These are phyloP conservation scores for Selaginella tamariscina DNA, from an alignment of 75 land plant genomes.

Conservation along the genomic window DNA sequence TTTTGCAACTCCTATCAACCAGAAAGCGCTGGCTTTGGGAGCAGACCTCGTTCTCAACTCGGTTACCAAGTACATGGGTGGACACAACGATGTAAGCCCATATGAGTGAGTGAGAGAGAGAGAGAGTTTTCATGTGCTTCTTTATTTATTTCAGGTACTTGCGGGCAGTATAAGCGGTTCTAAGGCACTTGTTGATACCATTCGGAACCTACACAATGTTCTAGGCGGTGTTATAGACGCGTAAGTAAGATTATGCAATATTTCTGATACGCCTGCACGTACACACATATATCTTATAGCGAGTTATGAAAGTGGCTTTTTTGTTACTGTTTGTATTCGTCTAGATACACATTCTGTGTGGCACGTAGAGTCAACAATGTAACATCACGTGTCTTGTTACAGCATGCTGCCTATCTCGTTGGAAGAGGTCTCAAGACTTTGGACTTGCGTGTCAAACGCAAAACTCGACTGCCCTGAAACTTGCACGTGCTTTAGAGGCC, in stretches of 20 bases:
- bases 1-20: constrained; percentile 95
- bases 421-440: constrained; percentile 93
- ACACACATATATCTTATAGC: neutral
- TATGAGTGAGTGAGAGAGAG: neutral
- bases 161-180: constrained; percentile 96
- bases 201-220: constrained; percentile 76
- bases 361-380: neutral
- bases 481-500: constrained; percentile 79
- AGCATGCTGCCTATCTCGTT: constrained; percentile 91
- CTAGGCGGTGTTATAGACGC: constrained; percentile 87
- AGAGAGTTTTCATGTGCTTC: neutral
- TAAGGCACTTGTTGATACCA: constrained; percentile 35
- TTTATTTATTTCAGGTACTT: constrained; percentile 49
- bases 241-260: constrained; percentile 30
- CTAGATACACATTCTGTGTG: too few species aligned
- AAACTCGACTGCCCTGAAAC: constrained; percentile 69
- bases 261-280: neutral
- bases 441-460: constrained; percentile 92
- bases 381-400: constrained; percentile 4
- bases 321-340: neutral
- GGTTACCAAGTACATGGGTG: constrained; percentile 84
- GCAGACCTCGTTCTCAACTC: constrained; percentile 92
- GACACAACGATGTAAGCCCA: constrained; percentile 86
- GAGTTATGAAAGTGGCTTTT: too few species aligned
- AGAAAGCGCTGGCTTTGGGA: constrained; percentile 79